Evolutionary conservation across 1,284 basidiomycete genomes (phyloP).

Genomic region (Athelia psychrophila): DNA sequence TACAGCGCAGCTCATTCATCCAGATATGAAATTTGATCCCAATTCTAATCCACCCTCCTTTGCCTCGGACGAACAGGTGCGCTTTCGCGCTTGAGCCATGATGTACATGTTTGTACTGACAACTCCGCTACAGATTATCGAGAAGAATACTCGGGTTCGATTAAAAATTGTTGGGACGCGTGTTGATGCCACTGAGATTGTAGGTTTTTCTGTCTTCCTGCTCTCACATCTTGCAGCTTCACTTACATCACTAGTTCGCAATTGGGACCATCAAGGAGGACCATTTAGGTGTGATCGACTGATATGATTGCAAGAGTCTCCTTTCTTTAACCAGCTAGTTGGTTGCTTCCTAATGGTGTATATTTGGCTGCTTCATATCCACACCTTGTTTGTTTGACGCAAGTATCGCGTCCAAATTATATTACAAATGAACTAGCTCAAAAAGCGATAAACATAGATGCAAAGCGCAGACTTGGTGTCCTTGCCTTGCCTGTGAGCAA

Average conservation of each 20-base stretch:
- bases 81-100: constrained; percentile 10
- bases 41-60: constrained; percentile 92
- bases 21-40: constrained; percentile 90
- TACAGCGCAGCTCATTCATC: constrained; percentile 76
- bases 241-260: too few species aligned
- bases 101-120: constrained; percentile 3
- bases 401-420: constrained; percentile 1
- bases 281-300: constrained; percentile 84
- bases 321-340: too few species aligned
- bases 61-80: constrained; percentile 84
- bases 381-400: too few species aligned
- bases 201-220: too few species aligned
- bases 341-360: too few species aligned
- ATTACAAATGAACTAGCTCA: background rate
- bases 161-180: constrained; percentile 97
- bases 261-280: constrained; percentile 96
- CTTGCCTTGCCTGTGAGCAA: too few species aligned
- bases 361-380: too few species aligned
- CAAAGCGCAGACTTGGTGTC: too few species aligned
- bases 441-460: background rate
- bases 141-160: constrained; percentile 90
- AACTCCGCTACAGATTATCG: constrained; percentile 70
- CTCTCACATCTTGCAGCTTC: too few species aligned
- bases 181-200: constrained; percentile 97
- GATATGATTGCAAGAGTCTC: too few species aligned